Evolutionary conservation across 257 asterid genomes (phyloP).

Genomic region (Solanum appendiculatum): DNA sequence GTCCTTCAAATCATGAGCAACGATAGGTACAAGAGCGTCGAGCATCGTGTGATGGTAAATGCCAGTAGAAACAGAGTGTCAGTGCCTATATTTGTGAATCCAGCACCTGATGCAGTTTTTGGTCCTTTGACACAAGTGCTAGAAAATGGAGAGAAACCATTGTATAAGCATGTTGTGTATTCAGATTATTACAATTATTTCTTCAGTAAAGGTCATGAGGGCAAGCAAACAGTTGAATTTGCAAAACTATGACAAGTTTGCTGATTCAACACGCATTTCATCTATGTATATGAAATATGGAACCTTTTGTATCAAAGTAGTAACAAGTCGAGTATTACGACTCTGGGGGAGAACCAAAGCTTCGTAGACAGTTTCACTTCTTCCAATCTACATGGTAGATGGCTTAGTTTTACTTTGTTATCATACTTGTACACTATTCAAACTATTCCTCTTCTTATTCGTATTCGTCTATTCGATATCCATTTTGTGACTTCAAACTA

Average conservation of each 20-base stretch:
- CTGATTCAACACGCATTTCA: not conserved
- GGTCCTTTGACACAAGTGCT: conserved; percentile 34
- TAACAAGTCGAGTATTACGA: not conserved
- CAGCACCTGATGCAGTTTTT: conserved; percentile 23
- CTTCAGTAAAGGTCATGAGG: conserved; percentile 44
- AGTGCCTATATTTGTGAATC: conserved; percentile 38
- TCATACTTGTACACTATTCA: not conserved
- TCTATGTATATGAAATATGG: not conserved
- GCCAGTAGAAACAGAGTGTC: conserved; percentile 29
- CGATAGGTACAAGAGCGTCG: conserved; percentile 40
- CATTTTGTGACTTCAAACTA: not conserved
- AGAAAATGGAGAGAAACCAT: conserved; percentile 26
- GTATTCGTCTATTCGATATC: not conserved
- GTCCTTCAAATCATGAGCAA: conserved; percentile 46
- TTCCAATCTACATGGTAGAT: not conserved
- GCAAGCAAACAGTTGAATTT: conserved; percentile 34
- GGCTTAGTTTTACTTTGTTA: not conserved
- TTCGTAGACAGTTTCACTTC: not conserved
- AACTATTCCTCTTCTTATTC: not conserved
- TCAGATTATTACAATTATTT: conserved; percentile 45
- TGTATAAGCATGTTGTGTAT: conserved; percentile 26
- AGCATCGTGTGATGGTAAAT: conserved; percentile 39
- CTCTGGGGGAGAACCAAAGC: not conserved
- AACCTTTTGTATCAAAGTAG: not conserved
- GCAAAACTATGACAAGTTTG: conserved; percentile 22